Base-by-base conservation (phyloP, 495 filamentous ascomycete genomes). In the Daldinia loculata region DNA sequence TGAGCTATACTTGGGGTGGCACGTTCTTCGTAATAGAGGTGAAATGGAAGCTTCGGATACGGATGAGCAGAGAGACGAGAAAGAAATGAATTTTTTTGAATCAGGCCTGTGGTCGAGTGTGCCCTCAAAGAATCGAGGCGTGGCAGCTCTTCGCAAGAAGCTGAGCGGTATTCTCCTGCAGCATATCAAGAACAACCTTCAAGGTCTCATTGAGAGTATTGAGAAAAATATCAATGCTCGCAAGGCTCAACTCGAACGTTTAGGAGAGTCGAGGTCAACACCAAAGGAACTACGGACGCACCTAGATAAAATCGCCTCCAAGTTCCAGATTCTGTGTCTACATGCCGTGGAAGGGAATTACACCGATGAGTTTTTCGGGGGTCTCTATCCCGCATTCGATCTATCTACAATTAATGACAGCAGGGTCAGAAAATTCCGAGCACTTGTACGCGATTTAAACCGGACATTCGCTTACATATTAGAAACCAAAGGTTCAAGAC, bases 1-100 rank as follows among this genome's bases (percentile, higher is more conserved):
- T 29, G 34, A 63, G 45, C 81, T 91, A 48, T 76, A 82, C 34
- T 80, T 90, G 2, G 89, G 89, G 4, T 93, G 89, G 90, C 89
- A 92, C 76, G 85, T 89, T 3, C 75, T 94, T 24, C 85, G 85
- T 7, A 92, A 92, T 67, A 81, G 86, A 2, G 74, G 74, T 6
- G 86, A 85, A 60, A 75, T 83, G 9, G 83, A 86, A 45, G 30
- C 67, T 1, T 51, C 72, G 0, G 24, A 72, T 3, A 64, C 52
- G 2, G 41, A 65, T 15, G 71, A 69, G 1, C 66, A 75, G 29
- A 77, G 84, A 22, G 82, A 87, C 52, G 51, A 63, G 6, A 64
- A 70, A 19, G 85, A 88, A 60, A 24, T 52, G 3, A 5, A 12
- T 0, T 87, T 87, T 66, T 84, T 88, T 66, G 56, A 69, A 32